Evolutionary conservation across 2,329 filamentous ascomycete species (phyloP), one percentile per base, ranked within the genome.

Genomic region (Fusarium temperatum): DNA sequence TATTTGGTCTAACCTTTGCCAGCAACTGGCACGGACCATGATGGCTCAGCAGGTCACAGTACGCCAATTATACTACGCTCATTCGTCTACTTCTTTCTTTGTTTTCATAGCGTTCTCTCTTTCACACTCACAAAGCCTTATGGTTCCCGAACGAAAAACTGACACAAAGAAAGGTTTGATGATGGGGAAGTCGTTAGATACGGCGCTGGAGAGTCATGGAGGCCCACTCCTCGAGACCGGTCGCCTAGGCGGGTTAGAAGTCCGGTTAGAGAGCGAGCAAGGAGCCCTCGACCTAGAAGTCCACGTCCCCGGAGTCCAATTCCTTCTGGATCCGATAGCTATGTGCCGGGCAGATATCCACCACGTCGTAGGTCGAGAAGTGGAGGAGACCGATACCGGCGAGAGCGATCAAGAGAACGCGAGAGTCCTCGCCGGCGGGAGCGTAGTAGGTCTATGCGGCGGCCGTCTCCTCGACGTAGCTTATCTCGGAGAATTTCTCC

Each of bases 171-270:
- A 67, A 90, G 88, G 78, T 90, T 89, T 76, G 88, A 90, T 72
- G 89, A 90, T 73, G 89, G 89, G 50, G 89, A 90, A 81, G 89
- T 90, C 61, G 87, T 89, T 72, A 85, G 89, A 77, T 90, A 90
- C 78, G 89, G 89, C 58, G 89, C 89, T 18, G 89, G 89, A 66
- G 89, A 90, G 80, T 90, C 88, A 42, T 90, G 89, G 84, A 84
- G 89, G 67, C 89, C 89, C 17, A 90, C 87, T 66, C 89, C 89
- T 57, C 81, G 86, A 56, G 84, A 86, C 72, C 83, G 85, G 63
- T 87, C 86, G 35, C 85, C 86, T 22, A 75, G 80, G 51, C 77
- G 80, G 66, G 68, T 75, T 26, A 79, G 81, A 62, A 83, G 81
- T 68, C 81, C 81, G 17, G 65, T 78, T 28, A 69, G 79, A 51